Base-by-base conservation (phyloP, 768 basidiomycete species). In the Trametes cingulata region DNA sequence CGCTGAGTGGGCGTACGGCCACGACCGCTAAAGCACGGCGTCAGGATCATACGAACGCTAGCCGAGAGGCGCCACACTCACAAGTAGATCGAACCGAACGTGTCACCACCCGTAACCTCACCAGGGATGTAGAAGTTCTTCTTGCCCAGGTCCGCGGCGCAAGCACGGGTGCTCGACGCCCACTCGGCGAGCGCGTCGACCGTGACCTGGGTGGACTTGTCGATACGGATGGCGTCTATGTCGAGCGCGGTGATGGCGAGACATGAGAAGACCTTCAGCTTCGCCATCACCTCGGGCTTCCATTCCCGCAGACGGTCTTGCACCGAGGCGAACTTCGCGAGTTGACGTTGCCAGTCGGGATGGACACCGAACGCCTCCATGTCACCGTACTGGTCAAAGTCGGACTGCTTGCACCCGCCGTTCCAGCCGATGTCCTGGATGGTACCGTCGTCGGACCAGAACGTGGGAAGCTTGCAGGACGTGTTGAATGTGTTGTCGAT, bases 331-430 rank as follows among this genome's bases (percentile, higher is more conserved):
- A 96, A 96, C 71, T 97, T 97, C 65, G 93, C 85, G 20, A 97
- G 77, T 72, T 97, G 91, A 81, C 95, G 94, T 70, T 96, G 85
- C 90, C 86, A 94, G 76, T 93, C 89, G 45, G 90, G 91, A 75
- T 93, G 91, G 29, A 97, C 94, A 87, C 95, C 95, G 71, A 96
- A 96, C 63, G 95, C 95, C 73, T 97, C 95, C 85, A 93, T 93
- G 75, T 97, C 95, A 63, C 95, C 95, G 66, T 90, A 97, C 61
- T 96, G 94, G 74, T 97, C 95, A 66, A 96, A 95, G 62, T 95
- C 93, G 17, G 91, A 94, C 14, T 75, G 71, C 63, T 87, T 77
- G 73, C 95, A 97, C 19, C 94, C 94, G 50, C 81, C 75, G 14
- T 78, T 75, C 55, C 85, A 74, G n/a, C 83, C 73, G 9, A 81